These are phyloP conservation scores for Beauveria australis DNA, from an alignment of 2,329 filamentous ascomycete genomes.

Conservation along the genomic window DNA sequence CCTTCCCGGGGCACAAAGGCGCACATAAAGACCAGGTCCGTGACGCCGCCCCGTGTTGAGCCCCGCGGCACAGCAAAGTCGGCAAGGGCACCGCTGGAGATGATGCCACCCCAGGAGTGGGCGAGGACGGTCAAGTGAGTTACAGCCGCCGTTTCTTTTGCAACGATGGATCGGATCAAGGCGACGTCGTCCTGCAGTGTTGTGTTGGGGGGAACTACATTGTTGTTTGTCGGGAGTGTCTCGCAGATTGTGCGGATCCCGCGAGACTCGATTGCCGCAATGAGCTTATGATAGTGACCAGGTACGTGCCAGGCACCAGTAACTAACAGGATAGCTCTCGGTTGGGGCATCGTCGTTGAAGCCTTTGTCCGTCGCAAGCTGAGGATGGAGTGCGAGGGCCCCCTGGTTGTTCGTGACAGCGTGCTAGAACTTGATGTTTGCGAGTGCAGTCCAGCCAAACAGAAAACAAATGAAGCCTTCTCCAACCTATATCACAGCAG, in stretches of 20 bases:
- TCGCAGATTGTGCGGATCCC: constrained; percentile 13
- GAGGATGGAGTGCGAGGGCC: background rate
- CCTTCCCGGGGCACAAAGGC: background rate
- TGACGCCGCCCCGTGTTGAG: background rate
- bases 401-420: background rate
- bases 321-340: constrained; percentile 12
- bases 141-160: background rate
- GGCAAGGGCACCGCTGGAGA: background rate
- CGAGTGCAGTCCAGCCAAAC: too few species aligned
- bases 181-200: constrained; percentile 13
- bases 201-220: constrained; percentile 14
- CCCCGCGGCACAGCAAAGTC: background rate
- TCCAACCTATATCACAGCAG: too few species aligned
- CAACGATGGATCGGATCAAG: background rate
- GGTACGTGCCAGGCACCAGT: constrained; percentile 16
- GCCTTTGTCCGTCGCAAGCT: background rate
- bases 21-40: background rate
- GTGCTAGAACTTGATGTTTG: too few species aligned
- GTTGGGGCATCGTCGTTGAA: background rate
- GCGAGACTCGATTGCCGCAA: constrained; percentile 7
- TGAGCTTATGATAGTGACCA: constrained; percentile 13
- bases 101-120: background rate
- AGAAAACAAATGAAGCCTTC: too few species aligned
- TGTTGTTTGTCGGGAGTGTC: constrained; percentile 15
- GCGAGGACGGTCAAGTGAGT: background rate